Base-by-base conservation (phyloP, 1,139 yeast genomes). In the Magnusiomyces ingens region DNA sequence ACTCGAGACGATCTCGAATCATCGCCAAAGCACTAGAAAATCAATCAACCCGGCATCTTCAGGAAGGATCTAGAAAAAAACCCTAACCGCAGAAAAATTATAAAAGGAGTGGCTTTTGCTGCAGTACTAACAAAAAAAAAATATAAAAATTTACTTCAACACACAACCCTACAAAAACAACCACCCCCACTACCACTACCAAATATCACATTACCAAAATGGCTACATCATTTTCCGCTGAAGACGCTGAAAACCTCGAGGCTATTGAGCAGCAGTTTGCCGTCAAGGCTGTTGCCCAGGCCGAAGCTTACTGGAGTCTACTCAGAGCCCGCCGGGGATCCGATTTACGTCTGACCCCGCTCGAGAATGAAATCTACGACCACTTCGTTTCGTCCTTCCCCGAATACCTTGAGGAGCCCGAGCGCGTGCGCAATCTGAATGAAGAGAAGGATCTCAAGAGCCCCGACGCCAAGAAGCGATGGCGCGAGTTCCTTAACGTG, bases 261-360 rank as follows among this genome's bases (percentile, higher is more conserved):
- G 85, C 80, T 59, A 88, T 93, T 65, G 98, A 91, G 72, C 87
- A 82, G 78, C 97, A 91, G 74, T 93, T 93, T 67, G 98, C 99
- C 51, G 99, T 94, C 59, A 90, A 88, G 73, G 99, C 98, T 8
- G 99, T 94, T 26, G 83, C 81, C 71, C 98, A 94, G 70, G 94
- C 96, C 57, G 95, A 88, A 68, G 84, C 96, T 2, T 94, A 93
- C 78, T 93, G 96, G 96, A 77, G 78, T 52, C 73, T 94, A 57
- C 72, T 94, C 54, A 78, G 79, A 58, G 81, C 81, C 61, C 75
- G 90, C 52, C 85, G 87, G 53, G 98, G 95, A 15, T 80, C 95
- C 44, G 80, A 78, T 61, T 76, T 93, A 61, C 85, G 81, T 67
- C 75, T 93, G 58, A 89, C 97, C 52, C 78, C 81, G 65, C 44